Evolutionary conservation across 177 flowering plant species (phyloP).

Genomic region (Tripterygium wilfordii): DNA sequence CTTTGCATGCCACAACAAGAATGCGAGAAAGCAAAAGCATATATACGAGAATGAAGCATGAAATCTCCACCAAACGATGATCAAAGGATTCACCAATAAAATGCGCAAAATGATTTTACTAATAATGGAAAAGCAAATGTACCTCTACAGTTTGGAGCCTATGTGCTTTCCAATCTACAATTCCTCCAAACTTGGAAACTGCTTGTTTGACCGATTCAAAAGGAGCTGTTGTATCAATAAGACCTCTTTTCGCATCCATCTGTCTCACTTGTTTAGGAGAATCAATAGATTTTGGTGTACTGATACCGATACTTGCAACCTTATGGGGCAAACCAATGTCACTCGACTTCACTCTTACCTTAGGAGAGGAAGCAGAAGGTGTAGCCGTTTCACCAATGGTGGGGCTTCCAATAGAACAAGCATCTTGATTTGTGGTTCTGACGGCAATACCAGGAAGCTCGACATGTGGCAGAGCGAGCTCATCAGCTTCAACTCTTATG

Average conservation of each 20-base stretch:
- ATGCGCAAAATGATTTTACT: no score
- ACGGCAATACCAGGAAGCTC: background rate
- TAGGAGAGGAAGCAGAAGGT: conserved; percentile 9
- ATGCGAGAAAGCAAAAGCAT: no score
- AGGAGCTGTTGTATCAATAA: conserved; percentile 73
- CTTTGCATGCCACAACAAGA: no score
- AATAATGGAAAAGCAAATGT: conserved; percentile 2
- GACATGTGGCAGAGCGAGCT: conserved; percentile 9
- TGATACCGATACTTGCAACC: conserved; percentile 5
- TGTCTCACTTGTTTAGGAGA: conserved; percentile 15
- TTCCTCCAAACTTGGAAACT: conserved; percentile 89
- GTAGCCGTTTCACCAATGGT: background rate
- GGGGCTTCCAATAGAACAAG: background rate
- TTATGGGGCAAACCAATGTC: conserved; percentile 17
- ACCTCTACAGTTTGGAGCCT: conserved; percentile 74
- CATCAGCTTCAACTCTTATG: conserved; percentile 9
- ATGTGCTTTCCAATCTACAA: conserved; percentile 77
- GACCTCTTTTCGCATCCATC: conserved; percentile 22
- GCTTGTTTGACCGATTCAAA: conserved; percentile 90
- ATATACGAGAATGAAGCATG: no score
- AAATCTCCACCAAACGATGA: no score
- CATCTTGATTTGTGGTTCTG: conserved; percentile 2
- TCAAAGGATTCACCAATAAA: no score
- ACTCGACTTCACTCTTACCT: conserved; percentile 4
- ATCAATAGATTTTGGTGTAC: conserved; percentile 2